phyloP scores from a whole-genome alignment of 805 yeast species.

The Metschnikowia aberdeeniae region DNA sequence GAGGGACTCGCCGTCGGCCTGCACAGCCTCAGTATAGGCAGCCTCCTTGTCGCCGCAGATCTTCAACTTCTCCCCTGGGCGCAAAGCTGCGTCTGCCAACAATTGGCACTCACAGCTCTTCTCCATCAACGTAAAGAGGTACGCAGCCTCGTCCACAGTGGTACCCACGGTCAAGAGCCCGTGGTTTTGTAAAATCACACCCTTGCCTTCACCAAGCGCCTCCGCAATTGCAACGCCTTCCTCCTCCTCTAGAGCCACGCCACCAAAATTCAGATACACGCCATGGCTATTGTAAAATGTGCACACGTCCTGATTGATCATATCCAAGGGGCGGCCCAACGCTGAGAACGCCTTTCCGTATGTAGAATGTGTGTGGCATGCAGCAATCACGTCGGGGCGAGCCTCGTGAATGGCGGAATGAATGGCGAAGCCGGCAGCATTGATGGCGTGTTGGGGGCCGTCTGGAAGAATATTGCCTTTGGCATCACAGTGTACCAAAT shows the following conservation, averaged over 20 bases:
- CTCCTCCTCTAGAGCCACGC: slow-evolving; percentile 64
- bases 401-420: slow-evolving; percentile 66
- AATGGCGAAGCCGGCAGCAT: slow-evolving; percentile 68
- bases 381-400: slow-evolving; percentile 67
- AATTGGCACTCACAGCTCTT: slow-evolving; percentile 63
- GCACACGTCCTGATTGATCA: slow-evolving; percentile 79
- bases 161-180: slow-evolving; percentile 67
- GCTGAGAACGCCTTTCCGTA: slow-evolving; percentile 64
- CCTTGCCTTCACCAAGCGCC: slow-evolving; percentile 56
- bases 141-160: slow-evolving; percentile 74
- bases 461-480: slow-evolving; percentile 59
- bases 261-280: slow-evolving; percentile 70
- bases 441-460: slow-evolving; percentile 52
- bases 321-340: slow-evolving; percentile 64
- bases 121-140: slow-evolving; percentile 60
- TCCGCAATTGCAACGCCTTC: slow-evolving; percentile 62
- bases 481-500: slow-evolving; percentile 49
- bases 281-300: slow-evolving; percentile 60
- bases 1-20: slow-evolving; percentile 62
- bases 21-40: slow-evolving; percentile 55
- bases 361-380: slow-evolving; percentile 66
- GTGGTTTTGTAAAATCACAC: slow-evolving; percentile 64
- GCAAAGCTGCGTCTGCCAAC: slow-evolving; percentile 52
- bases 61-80: slow-evolving; percentile 36
- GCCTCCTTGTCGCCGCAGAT: slow-evolving; percentile 61